Evolutionary conservation across 148 eudicot species (phyloP), one percentile per base, ranked within the genome.

Genomic region (Oxyria digyna): DNA sequence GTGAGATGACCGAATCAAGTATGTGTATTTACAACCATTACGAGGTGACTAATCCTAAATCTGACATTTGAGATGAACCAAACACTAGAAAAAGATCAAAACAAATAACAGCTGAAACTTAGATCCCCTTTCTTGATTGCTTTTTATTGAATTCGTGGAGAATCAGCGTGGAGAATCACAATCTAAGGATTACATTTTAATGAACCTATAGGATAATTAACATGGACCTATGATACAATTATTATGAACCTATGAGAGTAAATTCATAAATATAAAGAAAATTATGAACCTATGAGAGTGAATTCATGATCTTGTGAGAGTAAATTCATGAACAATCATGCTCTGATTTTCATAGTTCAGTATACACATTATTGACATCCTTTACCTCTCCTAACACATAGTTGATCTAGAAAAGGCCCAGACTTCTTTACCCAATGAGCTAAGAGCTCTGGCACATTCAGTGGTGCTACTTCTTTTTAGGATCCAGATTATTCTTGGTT

Each of bases 391-490:
- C 62, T 81, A 79, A 94, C 82, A 65, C 98, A 97, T 68, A 94
- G 90, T 71, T 94, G 98, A 77, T 94, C 98, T 78, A 94, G 81
- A 70, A 94, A 84, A 48, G 98, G 95, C 70, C 81, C 87, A 74
- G 98, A 94, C 74, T 88, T 97, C 78, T 91, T 85, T 62, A 94
- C 87, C 57, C 85, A 78, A 80, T 76, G 81, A 50, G 98, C 98
- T 74, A 94, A 74, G 67, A 94, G 87, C 77, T 94, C 98, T 24
- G 91, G 86, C 26, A 86, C 85, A 84, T 88, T 96, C 42, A 94
- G 76, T 67, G 98, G 98, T 37, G 91, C 97, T 57, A 90, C 96
- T 68, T 83, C 97, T 97, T 94, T n/a, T n/a, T n/a, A n/a, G n/a
- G n/a, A n/a, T n/a, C n/a, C n/a, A n/a, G n/a, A n/a, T n/a, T n/a